Evolutionary conservation across 345 rosid genomes (phyloP).

Genomic region (Brassica carinata): DNA sequence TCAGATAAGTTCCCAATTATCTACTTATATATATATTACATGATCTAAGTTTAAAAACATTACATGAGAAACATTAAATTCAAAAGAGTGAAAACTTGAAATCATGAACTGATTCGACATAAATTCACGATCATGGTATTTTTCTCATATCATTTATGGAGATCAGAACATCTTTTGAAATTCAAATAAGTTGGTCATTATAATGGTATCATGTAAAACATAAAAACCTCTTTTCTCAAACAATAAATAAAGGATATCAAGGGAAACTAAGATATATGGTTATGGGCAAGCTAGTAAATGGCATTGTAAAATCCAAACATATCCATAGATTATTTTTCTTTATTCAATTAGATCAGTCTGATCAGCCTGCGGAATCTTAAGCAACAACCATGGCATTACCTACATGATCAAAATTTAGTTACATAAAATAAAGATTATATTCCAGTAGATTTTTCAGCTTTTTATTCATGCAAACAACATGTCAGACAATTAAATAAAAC

Average conservation of each 20-base stretch:
- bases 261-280: not conserved
- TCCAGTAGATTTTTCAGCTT: not conserved
- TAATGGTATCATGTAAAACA: not conserved
- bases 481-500: conserved; percentile 20
- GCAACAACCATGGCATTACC: conserved; percentile 39
- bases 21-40: too few relatives aligned
- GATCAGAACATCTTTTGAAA: conserved; percentile 5
- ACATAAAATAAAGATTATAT: not conserved
- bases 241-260: not conserved
- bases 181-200: conserved; percentile 11
- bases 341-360: conserved; percentile 22
- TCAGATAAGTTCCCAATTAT: too few relatives aligned
- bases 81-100: conserved; percentile 5
- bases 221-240: not conserved
- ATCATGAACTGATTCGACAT: conserved; percentile 1
- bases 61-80: conserved; percentile 4
- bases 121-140: conserved; percentile 18
- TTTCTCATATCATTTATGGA: conserved; percentile 31
- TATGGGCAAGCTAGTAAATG: conserved; percentile 20
- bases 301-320: conserved; percentile 15
- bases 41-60: too few relatives aligned
- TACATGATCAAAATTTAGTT: conserved; percentile 18
- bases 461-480: conserved; percentile 28
- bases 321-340: conserved; percentile 16
- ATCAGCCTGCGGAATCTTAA: conserved; percentile 35